A percentile compares a stretch with the other conserved stretches of the same genome.
Conservation (phyloP, 805 yeast species). For the Candida maltosa region DNA sequence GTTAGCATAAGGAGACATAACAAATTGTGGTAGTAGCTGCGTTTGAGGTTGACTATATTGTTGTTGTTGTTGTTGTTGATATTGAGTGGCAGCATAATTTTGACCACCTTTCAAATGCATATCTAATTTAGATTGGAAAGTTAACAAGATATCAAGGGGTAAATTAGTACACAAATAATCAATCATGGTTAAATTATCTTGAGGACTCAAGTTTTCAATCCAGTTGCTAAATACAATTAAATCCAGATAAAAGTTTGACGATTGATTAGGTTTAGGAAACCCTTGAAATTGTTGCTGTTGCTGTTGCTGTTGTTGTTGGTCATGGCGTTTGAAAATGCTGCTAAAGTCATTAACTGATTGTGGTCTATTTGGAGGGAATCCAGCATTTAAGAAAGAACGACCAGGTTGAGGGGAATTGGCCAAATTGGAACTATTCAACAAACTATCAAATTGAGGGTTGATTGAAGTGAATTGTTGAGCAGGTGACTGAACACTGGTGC, state of each 20-base stretch:
- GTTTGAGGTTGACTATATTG: not conserved
- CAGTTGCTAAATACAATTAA: conserved; percentile 48
- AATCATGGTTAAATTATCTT: conserved; percentile 50
- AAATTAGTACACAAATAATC: conserved; percentile 51
- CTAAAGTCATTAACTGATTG: conserved; percentile 41
- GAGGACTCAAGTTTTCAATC: conserved; percentile 48
- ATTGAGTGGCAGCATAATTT: too few relatives aligned
- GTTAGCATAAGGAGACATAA: conserved; percentile 3
- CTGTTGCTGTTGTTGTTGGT: conserved; percentile 10
- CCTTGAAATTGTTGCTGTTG: conserved; percentile 14
- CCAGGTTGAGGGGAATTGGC: not conserved
- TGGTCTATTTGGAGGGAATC: conserved; percentile 32
- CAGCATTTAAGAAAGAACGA: not conserved
- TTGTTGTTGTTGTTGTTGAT: conserved; percentile 9
- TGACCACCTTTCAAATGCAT: conserved; percentile 21
- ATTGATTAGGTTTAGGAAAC: conserved; percentile 6
- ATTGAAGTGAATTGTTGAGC: conserved; percentile 2
- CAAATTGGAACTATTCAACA: not conserved
- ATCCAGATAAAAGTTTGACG: conserved; percentile 44
- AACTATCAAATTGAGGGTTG: conserved; percentile 2
- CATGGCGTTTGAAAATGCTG: conserved; percentile 13
- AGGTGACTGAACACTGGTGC: conserved; percentile 7
- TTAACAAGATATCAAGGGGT: conserved; percentile 49
- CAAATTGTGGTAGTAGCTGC: conserved; percentile 3
- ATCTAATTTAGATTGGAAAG: conserved; percentile 48